Base-by-base conservation (phyloP, 2,329 filamentous ascomycete genomes). In the Monilinia vaccinii-corymbosi region DNA sequence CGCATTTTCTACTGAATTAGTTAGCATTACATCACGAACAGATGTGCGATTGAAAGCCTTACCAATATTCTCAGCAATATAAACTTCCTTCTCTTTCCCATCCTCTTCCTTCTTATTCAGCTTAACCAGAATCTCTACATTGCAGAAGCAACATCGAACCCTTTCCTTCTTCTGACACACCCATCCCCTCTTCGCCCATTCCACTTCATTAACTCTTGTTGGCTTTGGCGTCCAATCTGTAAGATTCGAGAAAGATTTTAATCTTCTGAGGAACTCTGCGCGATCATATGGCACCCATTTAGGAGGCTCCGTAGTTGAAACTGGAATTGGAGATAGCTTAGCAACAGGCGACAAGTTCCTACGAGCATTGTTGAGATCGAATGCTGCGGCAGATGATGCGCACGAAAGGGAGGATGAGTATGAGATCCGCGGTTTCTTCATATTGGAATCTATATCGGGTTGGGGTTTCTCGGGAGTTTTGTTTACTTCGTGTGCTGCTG, bases 151-250 rank as follows among this genome's bases (percentile, higher is more conserved):
- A 72, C 94, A 99, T 21, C 85, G 84, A 18, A 97, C 90, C 4
- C 88, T 88, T 73, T 96, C 91, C 65, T 85, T 85, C 67, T 87
- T 87, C 49, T 88, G 84, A 69, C 93, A 97, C 4, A 87, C 80
- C 93, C 94, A 99, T 0, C 93, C 93, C 61, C 89, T 79, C 77
- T 93, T 96, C 0, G 92, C 92, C 94, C 94, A 99, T 72, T 91
- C 88, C 9, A 97, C 85, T 74, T 97, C 94, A 70, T 85, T 91
- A 67, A 97, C 86, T 38, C 79, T 80, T 56, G 92, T 83, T 0
- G 94, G 92, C 72, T 97, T 97, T 0, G 90, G 88, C n/a, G 89
- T 88, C 93, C 93, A 99, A 71, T 88, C 83, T 58, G 91, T 94
- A 51, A 97, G 85, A 66, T 93, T 91, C 70, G 93, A 88, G 71